Evolutionary conservation across 2,329 filamentous ascomycete species (phyloP).

Genomic region (Colletotrichum endophyticum): DNA sequence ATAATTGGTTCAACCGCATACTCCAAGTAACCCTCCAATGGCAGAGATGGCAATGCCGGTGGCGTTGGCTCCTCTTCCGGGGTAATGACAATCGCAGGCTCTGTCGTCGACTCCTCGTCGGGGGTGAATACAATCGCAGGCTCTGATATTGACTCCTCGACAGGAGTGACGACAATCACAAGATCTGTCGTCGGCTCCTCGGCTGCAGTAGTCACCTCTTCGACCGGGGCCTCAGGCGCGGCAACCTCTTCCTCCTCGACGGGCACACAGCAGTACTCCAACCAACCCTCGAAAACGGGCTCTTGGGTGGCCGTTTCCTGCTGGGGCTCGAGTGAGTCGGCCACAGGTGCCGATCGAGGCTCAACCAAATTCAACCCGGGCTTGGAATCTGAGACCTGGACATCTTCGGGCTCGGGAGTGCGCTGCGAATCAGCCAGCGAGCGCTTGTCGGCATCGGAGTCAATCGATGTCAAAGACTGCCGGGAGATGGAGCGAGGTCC

Average conservation of each 20-base stretch:
- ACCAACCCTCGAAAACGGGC: constrained; percentile 18
- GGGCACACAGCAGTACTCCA: constrained; percentile 22
- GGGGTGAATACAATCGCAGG: neutral
- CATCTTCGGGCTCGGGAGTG: neutral
- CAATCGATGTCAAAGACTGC: constrained; percentile 4
- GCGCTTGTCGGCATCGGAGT: constrained; percentile 1
- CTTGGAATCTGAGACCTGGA: neutral
- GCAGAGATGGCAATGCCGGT: neutral
- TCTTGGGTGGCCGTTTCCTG: neutral
- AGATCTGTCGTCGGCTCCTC: neutral
- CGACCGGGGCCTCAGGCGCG: neutral
- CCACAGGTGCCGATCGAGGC: neutral
- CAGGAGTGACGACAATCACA: neutral
- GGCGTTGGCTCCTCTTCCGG: neutral
- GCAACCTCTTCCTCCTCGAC: constrained; percentile 4
- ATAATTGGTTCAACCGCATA: constrained; percentile 9
- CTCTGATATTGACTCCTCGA: neutral
- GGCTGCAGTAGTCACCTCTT: neutral
- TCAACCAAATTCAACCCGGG: neutral
- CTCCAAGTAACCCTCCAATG: constrained; percentile 9
- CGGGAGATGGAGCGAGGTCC: constrained; percentile 10
- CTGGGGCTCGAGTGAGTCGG: neutral
- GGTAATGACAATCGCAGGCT: neutral
- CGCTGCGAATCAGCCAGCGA: neutral
- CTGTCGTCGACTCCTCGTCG: neutral